Evolutionary conservation across 2,329 filamentous ascomycete genomes (phyloP).

Genomic region (Curvularia verruculosa): DNA sequence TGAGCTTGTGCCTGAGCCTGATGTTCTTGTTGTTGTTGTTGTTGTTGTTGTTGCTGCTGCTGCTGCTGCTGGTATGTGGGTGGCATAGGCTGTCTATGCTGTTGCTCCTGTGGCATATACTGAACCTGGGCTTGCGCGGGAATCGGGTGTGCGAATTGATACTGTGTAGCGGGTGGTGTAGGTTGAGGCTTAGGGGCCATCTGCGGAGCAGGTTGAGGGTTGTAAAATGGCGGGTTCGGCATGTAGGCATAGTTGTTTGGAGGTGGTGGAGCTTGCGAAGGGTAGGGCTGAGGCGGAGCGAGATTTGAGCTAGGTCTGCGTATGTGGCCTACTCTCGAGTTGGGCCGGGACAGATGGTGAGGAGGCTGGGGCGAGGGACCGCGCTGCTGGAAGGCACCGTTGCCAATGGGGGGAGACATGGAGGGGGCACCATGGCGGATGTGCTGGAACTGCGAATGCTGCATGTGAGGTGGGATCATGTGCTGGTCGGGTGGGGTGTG

Average conservation of each 20-base stretch:
- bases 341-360: constrained; percentile 71
- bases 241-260: constrained; percentile 80
- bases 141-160: constrained; percentile 54
- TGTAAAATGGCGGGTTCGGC: constrained; percentile 85
- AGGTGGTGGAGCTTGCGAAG: constrained; percentile 65
- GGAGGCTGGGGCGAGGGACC: constrained; percentile 83
- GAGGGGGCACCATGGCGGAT: constrained; percentile 83
- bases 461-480: constrained; percentile 56
- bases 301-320: constrained; percentile 77
- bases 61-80: constrained; percentile 69
- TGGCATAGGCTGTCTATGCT: constrained; percentile 73
- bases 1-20: constrained; percentile 46
- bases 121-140: constrained; percentile 61
- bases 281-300: constrained; percentile 67
- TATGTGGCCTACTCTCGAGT: constrained; percentile 75
- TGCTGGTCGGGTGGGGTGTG: constrained; percentile 67
- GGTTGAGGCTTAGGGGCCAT: constrained; percentile 52
- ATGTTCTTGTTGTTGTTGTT: constrained; percentile 53
- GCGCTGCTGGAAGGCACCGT: constrained; percentile 71
- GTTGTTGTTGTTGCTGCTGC: constrained; percentile 65
- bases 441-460: constrained; percentile 71
- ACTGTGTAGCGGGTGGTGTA: constrained; percentile 51
- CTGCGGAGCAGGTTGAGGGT: constrained; percentile 63
- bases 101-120: constrained; percentile 77
- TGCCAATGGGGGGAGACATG: constrained; percentile 85